Evolutionary conservation across 345 rosid genomes (phyloP), one percentile per base, ranked within the genome.

Genomic region (Sonneratia caseolaris): DNA sequence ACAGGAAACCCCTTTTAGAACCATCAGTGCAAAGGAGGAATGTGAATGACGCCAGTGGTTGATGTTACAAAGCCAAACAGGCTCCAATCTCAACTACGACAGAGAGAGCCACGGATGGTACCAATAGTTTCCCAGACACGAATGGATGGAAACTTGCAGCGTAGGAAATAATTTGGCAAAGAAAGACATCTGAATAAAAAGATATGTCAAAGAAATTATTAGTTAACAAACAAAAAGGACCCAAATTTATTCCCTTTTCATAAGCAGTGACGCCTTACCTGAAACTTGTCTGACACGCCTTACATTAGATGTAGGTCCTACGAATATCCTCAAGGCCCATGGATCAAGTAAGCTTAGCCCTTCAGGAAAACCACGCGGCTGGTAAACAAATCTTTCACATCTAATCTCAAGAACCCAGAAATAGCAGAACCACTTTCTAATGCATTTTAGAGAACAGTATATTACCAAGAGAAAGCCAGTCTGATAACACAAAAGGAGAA

Each of bases 381-480:
- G 59, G 59, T 4, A 19, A 14, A 48, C 53, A 48, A 48, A 48
- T 15, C 53, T 48, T 48, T 12, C 53, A 48, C 14, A n/a, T 53
- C 59, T 21, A 18, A 18, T 53, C 59, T 53, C 56, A 14, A 49
- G 19, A 49, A 49, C 13, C 59, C n/a, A 21, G 59, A 53, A 53
- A 53, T n/a, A 53, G 59, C 6, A 53, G 59, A 21, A 53, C 59
- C 22, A 18, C 24, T 18, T 18, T 53, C 22, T 53, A 1, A 48
- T 48, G 53, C 53, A 3, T 14, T 13, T 40, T 40, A 40, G 9
- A 40, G 53, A 48, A 21, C 18, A 57, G 56, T 37, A 3, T 37
- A 57, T 56, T 51, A 40, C 43, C 9, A 66, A 55, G 69, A 72
- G 22, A 71, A 80, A 45, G 21, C 51, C 62, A 75, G 61, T 68